Conservation (phyloP, 139 green algal genomes). For the Medakamo hakoo region DNA sequence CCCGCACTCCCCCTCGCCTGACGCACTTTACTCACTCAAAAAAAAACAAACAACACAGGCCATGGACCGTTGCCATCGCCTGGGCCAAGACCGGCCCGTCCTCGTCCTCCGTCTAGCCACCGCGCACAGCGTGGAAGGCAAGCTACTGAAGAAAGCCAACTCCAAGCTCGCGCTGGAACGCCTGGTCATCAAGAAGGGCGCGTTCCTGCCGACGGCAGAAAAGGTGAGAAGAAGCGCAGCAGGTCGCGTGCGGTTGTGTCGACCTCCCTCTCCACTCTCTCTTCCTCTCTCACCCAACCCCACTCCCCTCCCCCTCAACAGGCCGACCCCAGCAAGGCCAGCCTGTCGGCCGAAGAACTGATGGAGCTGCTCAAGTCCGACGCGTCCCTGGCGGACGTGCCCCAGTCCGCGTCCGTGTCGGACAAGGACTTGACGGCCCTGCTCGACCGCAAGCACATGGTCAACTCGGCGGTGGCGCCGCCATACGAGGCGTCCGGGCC, state of each 20-base stretch:
- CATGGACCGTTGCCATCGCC: slow-evolving; percentile 98
- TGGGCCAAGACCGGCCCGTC: slow-evolving; percentile 90
- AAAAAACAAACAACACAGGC: too few species aligned
- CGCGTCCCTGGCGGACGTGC: slow-evolving; percentile 25
- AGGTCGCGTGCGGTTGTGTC: slow-evolving; percentile 3
- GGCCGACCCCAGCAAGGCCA: slow-evolving; percentile 6
- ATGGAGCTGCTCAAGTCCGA: slow-evolving; percentile 49
- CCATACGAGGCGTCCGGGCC: slow-evolving; percentile 20
- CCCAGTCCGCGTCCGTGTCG: slow-evolving; percentile 48
- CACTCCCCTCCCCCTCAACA: too few species aligned
- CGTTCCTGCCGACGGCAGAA: slow-evolving; percentile 59
- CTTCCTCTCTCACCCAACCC: too few species aligned
- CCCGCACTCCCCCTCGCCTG: too few species aligned
- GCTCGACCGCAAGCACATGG: slow-evolving; percentile 51
- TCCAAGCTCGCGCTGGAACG: slow-evolving; percentile 83
- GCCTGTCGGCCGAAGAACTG: slow-evolving; percentile 55
- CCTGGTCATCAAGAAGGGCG: slow-evolving; percentile 90
- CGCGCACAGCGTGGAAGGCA: slow-evolving; percentile 78
- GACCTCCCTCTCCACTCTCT: too few species aligned
- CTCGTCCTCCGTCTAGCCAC: slow-evolving; percentile 89
- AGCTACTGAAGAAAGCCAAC: slow-evolving; percentile 72
- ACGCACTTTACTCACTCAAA: too few species aligned
- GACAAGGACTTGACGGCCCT: slow-evolving; percentile 47
- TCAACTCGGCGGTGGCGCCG: slow-evolving; percentile 16
- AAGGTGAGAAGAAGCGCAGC: background rate